Conservation (phyloP, 2,329 filamentous ascomycete species). For the Penicillium frequentans region DNA sequence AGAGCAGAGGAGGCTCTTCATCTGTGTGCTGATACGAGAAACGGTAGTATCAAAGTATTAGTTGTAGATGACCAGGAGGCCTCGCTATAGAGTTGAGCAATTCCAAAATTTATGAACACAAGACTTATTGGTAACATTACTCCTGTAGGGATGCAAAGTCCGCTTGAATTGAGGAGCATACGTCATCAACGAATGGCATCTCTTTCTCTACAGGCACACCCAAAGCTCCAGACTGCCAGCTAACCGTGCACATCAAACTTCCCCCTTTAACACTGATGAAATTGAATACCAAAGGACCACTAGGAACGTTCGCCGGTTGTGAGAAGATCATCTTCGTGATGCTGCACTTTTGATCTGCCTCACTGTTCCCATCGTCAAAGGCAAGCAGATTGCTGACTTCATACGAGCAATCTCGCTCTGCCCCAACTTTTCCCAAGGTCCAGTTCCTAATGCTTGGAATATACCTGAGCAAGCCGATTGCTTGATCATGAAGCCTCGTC, state of each 20-base stretch:
- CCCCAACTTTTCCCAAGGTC: slow-evolving; percentile 40
- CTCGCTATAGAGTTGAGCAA: slow-evolving; percentile 10
- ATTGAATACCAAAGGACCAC: slow-evolving; percentile 44
- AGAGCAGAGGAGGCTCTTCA: slow-evolving; percentile 60
- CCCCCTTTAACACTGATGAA: slow-evolving; percentile 43
- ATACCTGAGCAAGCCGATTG: slow-evolving; percentile 47
- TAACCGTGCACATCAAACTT: slow-evolving; percentile 39
- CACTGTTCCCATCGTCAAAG: slow-evolving; percentile 33
- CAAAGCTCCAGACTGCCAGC: slow-evolving; percentile 47
- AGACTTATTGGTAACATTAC: neutral
- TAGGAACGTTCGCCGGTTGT: slow-evolving; percentile 44
- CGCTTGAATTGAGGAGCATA: slow-evolving; percentile 13
- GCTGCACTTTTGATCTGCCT: neutral
- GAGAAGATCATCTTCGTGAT: slow-evolving; percentile 45
- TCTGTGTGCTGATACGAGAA: slow-evolving; percentile 52
- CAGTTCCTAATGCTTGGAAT: slow-evolving; percentile 41
- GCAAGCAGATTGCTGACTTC: slow-evolving; percentile 49
- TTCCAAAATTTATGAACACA: neutral
- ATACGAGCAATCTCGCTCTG: slow-evolving; percentile 42
- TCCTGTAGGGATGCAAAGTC: slow-evolving; percentile 7
- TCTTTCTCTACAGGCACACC: slow-evolving; percentile 35
- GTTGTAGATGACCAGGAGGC: slow-evolving; percentile 53
- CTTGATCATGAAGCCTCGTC: slow-evolving; percentile 36
- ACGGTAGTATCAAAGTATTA: slow-evolving; percentile 61
- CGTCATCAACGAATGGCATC: slow-evolving; percentile 11